These are phyloP conservation scores for Rhodotorula graminis DNA, from an alignment of 768 basidiomycete genomes.

Conservation along the genomic window DNA sequence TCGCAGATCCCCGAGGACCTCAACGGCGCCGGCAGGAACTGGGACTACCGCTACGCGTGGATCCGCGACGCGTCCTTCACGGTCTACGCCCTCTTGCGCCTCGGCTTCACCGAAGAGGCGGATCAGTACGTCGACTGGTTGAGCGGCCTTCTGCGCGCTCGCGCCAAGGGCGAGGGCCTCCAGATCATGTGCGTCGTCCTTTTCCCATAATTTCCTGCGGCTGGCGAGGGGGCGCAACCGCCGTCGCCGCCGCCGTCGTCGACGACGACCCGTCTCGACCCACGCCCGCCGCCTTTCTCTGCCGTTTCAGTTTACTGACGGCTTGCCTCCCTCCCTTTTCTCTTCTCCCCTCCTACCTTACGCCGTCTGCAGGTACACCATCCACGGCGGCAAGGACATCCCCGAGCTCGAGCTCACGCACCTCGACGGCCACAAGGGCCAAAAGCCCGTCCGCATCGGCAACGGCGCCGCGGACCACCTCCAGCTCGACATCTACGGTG, in stretches of 20 bases:
- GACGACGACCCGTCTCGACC: too few relatives aligned
- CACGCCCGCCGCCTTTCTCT: too few relatives aligned
- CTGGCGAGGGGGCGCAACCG: too few relatives aligned
- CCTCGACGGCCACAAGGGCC: constrained; percentile 60
- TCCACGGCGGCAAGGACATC: constrained; percentile 71
- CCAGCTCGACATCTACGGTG: constrained; percentile 85
- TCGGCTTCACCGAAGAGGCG: constrained; percentile 91
- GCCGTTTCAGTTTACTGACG: too few relatives aligned
- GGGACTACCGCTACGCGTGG: constrained; percentile 47
- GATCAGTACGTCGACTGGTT: constrained; percentile 51
- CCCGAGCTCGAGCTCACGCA: constrained; percentile 75
- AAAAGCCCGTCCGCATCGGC: constrained; percentile 60
- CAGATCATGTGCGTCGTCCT: constrained; percentile 69
- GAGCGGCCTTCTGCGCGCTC: constrained; percentile 17
- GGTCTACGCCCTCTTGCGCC: constrained; percentile 83
- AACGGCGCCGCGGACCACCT: constrained; percentile 94
- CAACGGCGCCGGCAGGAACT: constrained; percentile 37
- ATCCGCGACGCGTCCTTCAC: constrained; percentile 96
- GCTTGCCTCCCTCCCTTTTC: not conserved
- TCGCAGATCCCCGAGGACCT: constrained; percentile 62
- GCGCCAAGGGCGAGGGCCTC: constrained; percentile 70
- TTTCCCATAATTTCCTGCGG: too few relatives aligned
- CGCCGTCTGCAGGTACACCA: constrained; percentile 54
- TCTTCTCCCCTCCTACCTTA: too few relatives aligned
- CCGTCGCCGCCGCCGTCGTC: too few relatives aligned